phyloP scores from a whole-genome alignment of 192 early-diverging fungal species.

The Polychytrium aggregatum region DNA sequence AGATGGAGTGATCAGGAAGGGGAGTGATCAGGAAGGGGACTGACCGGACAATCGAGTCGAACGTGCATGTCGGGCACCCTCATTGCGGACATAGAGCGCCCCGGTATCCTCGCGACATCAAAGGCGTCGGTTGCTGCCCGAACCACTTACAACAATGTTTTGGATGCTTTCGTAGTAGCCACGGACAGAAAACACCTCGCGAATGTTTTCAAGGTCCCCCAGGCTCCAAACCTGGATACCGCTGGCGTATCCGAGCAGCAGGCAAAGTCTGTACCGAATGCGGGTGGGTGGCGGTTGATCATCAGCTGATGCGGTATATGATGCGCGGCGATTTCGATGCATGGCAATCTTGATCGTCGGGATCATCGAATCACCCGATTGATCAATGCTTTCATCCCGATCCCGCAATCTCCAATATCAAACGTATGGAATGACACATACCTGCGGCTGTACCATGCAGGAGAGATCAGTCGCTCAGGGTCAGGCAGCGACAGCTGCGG shows the following conservation, averaged over 20 bases:
- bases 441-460: not conserved
- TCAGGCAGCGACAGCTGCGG: not conserved
- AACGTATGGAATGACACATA: no score
- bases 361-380: not conserved
- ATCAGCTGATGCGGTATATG: not conserved
- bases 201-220: constrained; percentile 49
- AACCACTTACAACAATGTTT: constrained; percentile 31
- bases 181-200: constrained; percentile 54
- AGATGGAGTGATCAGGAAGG: not conserved
- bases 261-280: constrained; percentile 19
- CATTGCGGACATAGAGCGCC: constrained; percentile 13
- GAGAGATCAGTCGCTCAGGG: not conserved
- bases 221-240: constrained; percentile 77
- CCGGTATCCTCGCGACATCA: not conserved
- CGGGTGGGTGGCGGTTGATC: not conserved
- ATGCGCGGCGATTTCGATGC: not conserved
- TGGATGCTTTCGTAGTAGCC: constrained; percentile 30
- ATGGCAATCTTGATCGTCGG: not conserved
- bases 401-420: no score
- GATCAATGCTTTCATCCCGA: not conserved
- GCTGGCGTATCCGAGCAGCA: constrained; percentile 53
- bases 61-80: constrained; percentile 3
- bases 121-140: not conserved
- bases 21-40: constrained; percentile 16
- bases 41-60: not conserved